Conservation (phyloP, 2,329 filamentous ascomycete genomes). For the Diaporthe vexans region DNA sequence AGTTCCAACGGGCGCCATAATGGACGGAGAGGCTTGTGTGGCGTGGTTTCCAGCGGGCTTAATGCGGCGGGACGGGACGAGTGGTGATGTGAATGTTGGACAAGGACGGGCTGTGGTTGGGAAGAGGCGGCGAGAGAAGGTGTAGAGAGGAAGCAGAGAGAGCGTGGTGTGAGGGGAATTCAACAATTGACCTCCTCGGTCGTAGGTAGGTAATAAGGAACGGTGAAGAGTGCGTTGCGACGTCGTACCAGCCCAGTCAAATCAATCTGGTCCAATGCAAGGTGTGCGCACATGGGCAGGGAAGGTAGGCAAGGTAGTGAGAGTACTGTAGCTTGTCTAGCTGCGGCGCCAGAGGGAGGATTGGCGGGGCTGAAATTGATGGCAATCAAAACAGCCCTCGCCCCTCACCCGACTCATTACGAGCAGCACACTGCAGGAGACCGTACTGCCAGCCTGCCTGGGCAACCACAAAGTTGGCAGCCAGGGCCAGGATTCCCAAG, state of each 20-base stretch:
- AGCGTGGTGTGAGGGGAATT: background rate
- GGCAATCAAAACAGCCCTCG: slow-evolving; percentile 37
- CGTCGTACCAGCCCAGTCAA: slow-evolving; percentile 9
- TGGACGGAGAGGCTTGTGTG: slow-evolving; percentile 24
- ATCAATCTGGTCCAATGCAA: background rate
- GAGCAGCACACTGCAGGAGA: slow-evolving; percentile 12
- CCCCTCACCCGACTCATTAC: slow-evolving; percentile 34
- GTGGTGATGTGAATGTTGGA: background rate
- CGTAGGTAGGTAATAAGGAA: slow-evolving; percentile 17
- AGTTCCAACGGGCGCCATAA: slow-evolving; percentile 74
- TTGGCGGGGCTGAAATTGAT: slow-evolving; percentile 37
- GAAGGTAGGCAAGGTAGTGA: too few species aligned
- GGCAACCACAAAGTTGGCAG: slow-evolving; percentile 28
- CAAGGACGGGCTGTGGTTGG: background rate
- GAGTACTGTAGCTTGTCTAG: slow-evolving; percentile 7
- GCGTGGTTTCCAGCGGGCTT: background rate
- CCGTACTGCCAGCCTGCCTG: background rate
- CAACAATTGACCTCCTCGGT: background rate
- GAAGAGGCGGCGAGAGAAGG: background rate
- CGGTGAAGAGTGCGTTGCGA: slow-evolving; percentile 7
- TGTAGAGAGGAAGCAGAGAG: background rate
- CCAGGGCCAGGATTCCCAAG: slow-evolving; percentile 28
- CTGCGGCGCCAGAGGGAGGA: slow-evolving; percentile 18
- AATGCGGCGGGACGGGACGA: background rate
- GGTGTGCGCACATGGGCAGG: background rate